Evolutionary conservation across 2,329 filamentous ascomycete species (phyloP).

Genomic region (Daldinia sp.): DNA sequence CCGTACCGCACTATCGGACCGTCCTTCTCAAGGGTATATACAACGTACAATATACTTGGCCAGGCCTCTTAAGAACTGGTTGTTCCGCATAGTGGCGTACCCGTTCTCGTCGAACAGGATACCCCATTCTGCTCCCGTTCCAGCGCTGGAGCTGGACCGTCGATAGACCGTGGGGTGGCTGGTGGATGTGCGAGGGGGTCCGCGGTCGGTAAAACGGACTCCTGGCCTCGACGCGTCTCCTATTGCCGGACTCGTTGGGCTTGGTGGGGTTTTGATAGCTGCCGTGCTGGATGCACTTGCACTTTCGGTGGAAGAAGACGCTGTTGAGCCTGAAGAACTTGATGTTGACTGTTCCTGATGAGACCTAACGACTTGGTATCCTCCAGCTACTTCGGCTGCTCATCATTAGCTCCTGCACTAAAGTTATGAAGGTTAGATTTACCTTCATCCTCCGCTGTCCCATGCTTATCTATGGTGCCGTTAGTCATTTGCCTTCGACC

Average conservation of each 20-base stretch:
- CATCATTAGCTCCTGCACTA: constrained; percentile 2
- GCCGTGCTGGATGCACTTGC: constrained; percentile 10
- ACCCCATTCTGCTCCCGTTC: constrained; percentile 69
- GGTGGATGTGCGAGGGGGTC: constrained; percentile 30
- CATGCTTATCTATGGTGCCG: background rate
- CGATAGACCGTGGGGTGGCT: constrained; percentile 26
- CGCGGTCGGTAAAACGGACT: constrained; percentile 43
- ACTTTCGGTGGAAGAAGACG: constrained; percentile 17
- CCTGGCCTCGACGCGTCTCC: constrained; percentile 25
- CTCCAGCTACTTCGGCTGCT: constrained; percentile 20
- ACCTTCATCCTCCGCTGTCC: constrained; percentile 22
- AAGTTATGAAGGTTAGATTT: background rate
- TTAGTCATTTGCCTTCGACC: background rate
- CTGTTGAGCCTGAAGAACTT: constrained; percentile 23
- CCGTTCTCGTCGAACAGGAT: constrained; percentile 76
- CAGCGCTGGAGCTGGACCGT: constrained; percentile 29
- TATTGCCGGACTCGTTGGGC: constrained; percentile 3
- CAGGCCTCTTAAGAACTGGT: constrained; percentile 78
- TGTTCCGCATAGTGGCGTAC: constrained; percentile 74
- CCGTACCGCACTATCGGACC: too few relatives aligned
- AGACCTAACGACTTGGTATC: background rate
- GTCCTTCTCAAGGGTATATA: background rate
- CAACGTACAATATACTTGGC: constrained; percentile 76
- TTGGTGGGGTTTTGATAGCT: constrained; percentile 12
- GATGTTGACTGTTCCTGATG: constrained; percentile 16